Conservation (phyloP, 306 rosid species). For the Fagus sylvatica region DNA sequence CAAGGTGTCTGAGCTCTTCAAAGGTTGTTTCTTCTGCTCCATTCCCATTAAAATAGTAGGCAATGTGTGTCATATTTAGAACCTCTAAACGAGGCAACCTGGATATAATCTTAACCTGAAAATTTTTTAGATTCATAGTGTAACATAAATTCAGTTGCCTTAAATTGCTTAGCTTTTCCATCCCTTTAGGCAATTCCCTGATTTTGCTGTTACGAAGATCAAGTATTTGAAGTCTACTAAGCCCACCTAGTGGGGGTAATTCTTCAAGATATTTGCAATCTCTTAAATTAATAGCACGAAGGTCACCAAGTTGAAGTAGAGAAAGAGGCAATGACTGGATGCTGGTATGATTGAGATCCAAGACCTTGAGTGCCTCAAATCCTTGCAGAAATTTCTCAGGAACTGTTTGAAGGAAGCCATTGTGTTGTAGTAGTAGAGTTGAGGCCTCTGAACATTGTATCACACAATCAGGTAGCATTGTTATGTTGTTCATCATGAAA, state of each 20-base stretch:
- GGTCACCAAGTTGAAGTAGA: conserved; percentile 18
- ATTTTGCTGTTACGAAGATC: conserved; percentile 15
- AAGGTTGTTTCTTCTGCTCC: background rate
- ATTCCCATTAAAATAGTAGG: too few species aligned
- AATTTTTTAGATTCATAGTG: too few species aligned
- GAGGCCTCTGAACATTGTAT: too few species aligned
- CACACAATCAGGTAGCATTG: too few species aligned
- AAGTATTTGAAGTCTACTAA: conserved; percentile 15
- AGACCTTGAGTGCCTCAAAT: too few species aligned
- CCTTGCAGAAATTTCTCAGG: too few species aligned
- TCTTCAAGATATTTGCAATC: background rate
- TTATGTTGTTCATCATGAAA: too few species aligned
- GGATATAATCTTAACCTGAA: too few species aligned
- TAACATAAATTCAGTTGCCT: background rate
- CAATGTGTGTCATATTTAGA: too few species aligned
- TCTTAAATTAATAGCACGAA: conserved; percentile 19
- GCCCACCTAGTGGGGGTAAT: conserved; percentile 15
- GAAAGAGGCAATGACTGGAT: conserved; percentile 24
- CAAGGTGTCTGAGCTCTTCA: conserved; percentile 20
- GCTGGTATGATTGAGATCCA: background rate
- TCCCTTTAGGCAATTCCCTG: conserved; percentile 18
- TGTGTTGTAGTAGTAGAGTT: too few species aligned
- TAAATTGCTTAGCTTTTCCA: conserved; percentile 9
- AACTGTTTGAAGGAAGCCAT: too few species aligned
- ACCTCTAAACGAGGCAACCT: too few species aligned